These are phyloP conservation scores for Metschnikowia anglica DNA, from an alignment of 805 yeast species.

Conservation along the genomic window DNA sequence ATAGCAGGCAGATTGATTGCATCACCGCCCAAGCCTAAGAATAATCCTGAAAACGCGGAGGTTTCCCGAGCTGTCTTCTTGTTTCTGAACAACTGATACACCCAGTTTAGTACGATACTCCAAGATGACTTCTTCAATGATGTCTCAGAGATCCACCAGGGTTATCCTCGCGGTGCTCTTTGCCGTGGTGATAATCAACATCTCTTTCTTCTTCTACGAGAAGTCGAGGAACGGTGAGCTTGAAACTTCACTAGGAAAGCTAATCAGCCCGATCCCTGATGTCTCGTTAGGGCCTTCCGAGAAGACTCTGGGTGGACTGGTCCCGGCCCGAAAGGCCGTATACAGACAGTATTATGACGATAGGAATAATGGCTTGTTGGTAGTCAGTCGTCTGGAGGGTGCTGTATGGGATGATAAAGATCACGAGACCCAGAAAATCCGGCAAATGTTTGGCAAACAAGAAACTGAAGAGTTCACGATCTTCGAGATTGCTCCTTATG, in stretches of 20 bases:
- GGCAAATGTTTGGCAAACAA: not conserved
- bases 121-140: slow-evolving; percentile 1
- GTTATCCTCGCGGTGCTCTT: slow-evolving; percentile 6
- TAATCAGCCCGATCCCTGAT: slow-evolving; percentile 5
- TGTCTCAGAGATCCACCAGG: slow-evolving; percentile 8
- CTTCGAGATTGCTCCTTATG: slow-evolving; percentile 8
- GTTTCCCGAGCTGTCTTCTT: too few species aligned
- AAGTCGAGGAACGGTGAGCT: slow-evolving; percentile 6
- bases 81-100: too few species aligned
- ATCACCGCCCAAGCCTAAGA: too few species aligned
- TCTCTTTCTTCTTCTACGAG: slow-evolving; percentile 7
- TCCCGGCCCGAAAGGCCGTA: slow-evolving; percentile 1
- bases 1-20: too few species aligned
- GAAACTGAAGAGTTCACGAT: slow-evolving; percentile 1
- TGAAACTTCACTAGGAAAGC: slow-evolving; percentile 5
- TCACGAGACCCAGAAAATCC: slow-evolving; percentile 9
- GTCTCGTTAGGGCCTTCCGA: not conserved
- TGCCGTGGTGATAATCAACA: slow-evolving; percentile 9
- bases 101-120: not conserved
- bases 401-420: slow-evolving; percentile 11
- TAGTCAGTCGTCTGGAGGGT: slow-evolving; percentile 10
- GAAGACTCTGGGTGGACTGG: not conserved
- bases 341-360: slow-evolving; percentile 16
- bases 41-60: too few species aligned
- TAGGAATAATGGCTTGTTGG: slow-evolving; percentile 14